phyloP scores from a whole-genome alignment of 352 stramenopile genomes.

The Pythium utonaiense region DNA sequence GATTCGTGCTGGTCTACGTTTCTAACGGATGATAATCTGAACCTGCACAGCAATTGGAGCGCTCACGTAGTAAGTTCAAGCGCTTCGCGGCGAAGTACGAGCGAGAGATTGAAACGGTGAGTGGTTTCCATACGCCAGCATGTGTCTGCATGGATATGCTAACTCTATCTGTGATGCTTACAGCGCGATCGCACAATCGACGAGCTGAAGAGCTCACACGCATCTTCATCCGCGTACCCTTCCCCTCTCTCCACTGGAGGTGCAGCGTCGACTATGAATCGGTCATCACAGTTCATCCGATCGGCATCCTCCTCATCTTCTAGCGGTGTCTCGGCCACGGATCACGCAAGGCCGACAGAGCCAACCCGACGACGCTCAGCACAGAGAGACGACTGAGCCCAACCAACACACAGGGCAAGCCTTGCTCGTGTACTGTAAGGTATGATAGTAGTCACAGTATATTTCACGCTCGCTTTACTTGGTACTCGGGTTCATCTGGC shows the following conservation, averaged over 20 bases:
- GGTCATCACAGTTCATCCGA: background rate
- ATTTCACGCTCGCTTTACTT: too few species aligned
- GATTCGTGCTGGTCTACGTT: too few species aligned
- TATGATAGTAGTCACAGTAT: too few species aligned
- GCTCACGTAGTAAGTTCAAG: constrained; percentile 85
- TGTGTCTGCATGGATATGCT: too few species aligned
- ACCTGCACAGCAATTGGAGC: constrained; percentile 61
- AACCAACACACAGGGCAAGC: too few species aligned
- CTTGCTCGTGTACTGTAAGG: too few species aligned
- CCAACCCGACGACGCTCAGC: background rate
- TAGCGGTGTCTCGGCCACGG: background rate
- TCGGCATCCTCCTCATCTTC: background rate
- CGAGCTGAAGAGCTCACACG: constrained; percentile 28
- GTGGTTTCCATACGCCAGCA: too few species aligned
- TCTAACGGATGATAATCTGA: too few species aligned
- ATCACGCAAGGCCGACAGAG: background rate
- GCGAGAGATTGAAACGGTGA: constrained; percentile 75
- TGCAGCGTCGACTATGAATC: background rate
- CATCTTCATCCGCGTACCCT: constrained; percentile 21
- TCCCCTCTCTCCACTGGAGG: constrained; percentile 7
- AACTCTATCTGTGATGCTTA: background rate
- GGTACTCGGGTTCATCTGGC: too few species aligned
- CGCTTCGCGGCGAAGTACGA: constrained; percentile 84
- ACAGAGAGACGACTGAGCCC: background rate
- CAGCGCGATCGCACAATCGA: constrained; percentile 37